Evolutionary conservation across 768 basidiomycete genomes (phyloP), one percentile per base, ranked within the genome.

Genomic region (Rubroboletus satanas): DNA sequence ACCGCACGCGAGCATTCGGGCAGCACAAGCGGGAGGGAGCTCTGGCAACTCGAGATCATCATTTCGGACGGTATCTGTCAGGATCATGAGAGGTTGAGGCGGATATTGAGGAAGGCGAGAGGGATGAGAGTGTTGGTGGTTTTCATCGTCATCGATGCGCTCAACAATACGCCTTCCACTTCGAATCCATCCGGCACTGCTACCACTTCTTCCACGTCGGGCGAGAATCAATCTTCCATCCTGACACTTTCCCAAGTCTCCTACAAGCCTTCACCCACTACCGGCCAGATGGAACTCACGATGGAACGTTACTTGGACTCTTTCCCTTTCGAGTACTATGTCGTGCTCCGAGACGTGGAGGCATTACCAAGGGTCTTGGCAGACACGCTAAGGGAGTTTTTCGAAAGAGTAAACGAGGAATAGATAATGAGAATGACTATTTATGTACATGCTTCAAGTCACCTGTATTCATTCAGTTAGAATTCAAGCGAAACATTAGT

Each of bases 31-130:
- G 76, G 83, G 3, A 80, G 83, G 17, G 94, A 98, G 58, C 76
- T 99, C 23, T 98, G 97, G 97, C 97, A 99, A 68, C 80, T 99
- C 51, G 83, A 98, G 70, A 91, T 98, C 74, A 97, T 99, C 78
- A 93, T 99, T 57, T 98, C 94, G 15, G 97, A 99, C 64, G 97
- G 97, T n/a, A 89, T 98, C 61, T 98, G 95, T 67, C 93, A 98
- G 69, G 91, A 97, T 66, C 95, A 98, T 70, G 90, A 94, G 39
- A 78, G 80, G 61, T 77, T 99, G 47, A 84, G 88, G 36, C 84
- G 84, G 3, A 72, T 91, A 29, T 76, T 99, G 18, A 79, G 97
- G 35, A 84, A 82, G 60, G 97, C 96, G 5, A 84, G 88, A 61
- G 95, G 91, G 63, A 90, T 93, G 69, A 80, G 87, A 29, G 86